phyloP scores from a whole-genome alignment of 352 stramenopile species.

The Globisporangium cylindrosporum region DNA sequence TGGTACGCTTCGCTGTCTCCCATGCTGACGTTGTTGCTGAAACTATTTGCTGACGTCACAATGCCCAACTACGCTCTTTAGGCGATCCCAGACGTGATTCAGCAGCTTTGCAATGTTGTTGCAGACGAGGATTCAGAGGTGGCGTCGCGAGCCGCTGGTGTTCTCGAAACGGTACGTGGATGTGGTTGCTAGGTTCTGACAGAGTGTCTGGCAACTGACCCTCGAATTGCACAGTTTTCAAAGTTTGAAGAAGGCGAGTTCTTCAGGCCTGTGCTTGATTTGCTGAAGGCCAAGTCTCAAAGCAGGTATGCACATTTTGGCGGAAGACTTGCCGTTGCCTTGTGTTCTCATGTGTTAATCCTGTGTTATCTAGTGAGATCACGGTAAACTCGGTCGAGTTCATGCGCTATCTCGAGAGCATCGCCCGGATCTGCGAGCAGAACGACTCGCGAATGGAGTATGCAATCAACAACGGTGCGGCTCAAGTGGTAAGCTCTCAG shows the following conservation, averaged over 20 bases:
- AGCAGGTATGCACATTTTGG: slow-evolving; percentile 31
- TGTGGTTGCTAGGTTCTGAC: background rate
- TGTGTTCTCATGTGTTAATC: background rate
- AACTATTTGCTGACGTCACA: background rate
- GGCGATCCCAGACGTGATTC: slow-evolving; percentile 45
- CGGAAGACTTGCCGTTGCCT: background rate
- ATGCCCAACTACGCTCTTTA: slow-evolving; percentile 17
- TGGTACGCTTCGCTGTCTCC: slow-evolving; percentile 33
- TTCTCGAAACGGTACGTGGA: slow-evolving; percentile 52
- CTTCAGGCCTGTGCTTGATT: slow-evolving; percentile 51
- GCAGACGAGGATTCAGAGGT: slow-evolving; percentile 73
- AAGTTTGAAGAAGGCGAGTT: slow-evolving; percentile 33
- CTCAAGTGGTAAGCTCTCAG: slow-evolving; percentile 34
- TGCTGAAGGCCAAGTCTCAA: slow-evolving; percentile 38
- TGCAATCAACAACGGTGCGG: slow-evolving; percentile 35
- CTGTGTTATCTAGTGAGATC: slow-evolving; percentile 26
- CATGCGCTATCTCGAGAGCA: slow-evolving; percentile 75
- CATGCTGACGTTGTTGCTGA: background rate
- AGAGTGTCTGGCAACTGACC: background rate
- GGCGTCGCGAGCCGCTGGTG: slow-evolving; percentile 51
- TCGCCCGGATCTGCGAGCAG: slow-evolving; percentile 60
- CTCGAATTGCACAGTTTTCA: slow-evolving; percentile 32
- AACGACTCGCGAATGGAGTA: slow-evolving; percentile 60
- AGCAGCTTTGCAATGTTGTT: slow-evolving; percentile 55
- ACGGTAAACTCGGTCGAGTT: slow-evolving; percentile 61